Evolutionary conservation across 306 rosid genomes (phyloP), one percentile per base, ranked within the genome.

Genomic region (Glycyrrhiza uralensis): DNA sequence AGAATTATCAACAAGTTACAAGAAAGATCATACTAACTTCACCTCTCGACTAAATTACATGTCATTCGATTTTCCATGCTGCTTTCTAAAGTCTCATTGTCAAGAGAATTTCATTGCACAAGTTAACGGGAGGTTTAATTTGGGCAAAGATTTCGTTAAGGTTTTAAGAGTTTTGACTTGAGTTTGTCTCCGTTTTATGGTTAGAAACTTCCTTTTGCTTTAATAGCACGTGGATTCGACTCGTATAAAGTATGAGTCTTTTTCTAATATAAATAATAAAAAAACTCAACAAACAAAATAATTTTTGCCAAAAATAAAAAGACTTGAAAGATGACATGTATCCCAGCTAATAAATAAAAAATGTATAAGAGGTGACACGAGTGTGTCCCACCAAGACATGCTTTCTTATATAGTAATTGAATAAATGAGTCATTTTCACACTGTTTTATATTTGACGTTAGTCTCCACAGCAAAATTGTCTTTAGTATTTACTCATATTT

Each of bases 131-230:
- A 5, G n/a, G n/a, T n/a, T n/a, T n/a, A n/a, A 11, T 58, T 45
- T 60, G 5, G 17, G 42, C 14, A 24, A 38, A 6, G 14, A 41
- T 63, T 70, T 61, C 47, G 15, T 19, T 32, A 32, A 59, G 59
- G 77, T 60, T 73, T 61, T 69, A 9, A 57, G 7, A 49, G 20
- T 39, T 61, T 71, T 63, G 68, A 78, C 77, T 78, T 51, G 3
- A 20, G 18, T 52, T 62, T 71, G 6, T 58, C 38, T 66, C 41
- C 54, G 0, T 51, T 66, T 12, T 7, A 41, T 73, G 51, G 6
- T 66, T 45, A 13, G 20, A 60, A 69, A 9, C 55, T 59, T 64
- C 45, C 35, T 60, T 44, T 50, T 46, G 14, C 52, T 59, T 69
- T 13, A 67, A 50, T n/a, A n/a, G n/a, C n/a, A n/a, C n/a, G n/a